Evolutionary conservation across 1,139 yeast species (phyloP).

Genomic region (Hyphopichia fennica): DNA sequence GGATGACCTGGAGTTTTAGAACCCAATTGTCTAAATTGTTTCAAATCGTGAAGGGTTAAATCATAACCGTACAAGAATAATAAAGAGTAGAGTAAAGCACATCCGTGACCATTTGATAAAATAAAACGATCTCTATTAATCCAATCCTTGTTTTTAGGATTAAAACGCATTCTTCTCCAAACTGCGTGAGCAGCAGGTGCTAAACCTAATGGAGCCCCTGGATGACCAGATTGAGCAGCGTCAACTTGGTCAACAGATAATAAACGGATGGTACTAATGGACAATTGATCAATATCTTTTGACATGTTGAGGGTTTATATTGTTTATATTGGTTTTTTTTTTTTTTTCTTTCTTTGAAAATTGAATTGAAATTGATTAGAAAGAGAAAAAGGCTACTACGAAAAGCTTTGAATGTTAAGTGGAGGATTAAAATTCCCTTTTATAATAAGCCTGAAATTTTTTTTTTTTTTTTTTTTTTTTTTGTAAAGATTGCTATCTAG

Average conservation of each 20-base stretch:
- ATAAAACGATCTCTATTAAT: slow-evolving; percentile 94
- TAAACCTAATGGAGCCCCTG: slow-evolving; percentile 98
- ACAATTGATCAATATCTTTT: slow-evolving; percentile 59
- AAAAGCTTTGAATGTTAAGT: too few species aligned
- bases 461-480: too few species aligned
- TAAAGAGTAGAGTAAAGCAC: slow-evolving; percentile 85
- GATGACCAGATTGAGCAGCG: slow-evolving; percentile 96
- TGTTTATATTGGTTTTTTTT: too few species aligned
- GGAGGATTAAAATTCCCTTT: too few species aligned
- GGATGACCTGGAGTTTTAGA: slow-evolving; percentile 99
- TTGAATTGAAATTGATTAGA: too few species aligned
- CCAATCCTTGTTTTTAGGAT: slow-evolving; percentile 92
- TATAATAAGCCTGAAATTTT: too few species aligned
- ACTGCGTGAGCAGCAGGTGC: slow-evolving; percentile 75
- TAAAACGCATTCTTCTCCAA: slow-evolving; percentile 79
- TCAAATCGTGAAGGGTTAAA: slow-evolving; percentile 79
- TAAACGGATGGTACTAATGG: slow-evolving; percentile 87
- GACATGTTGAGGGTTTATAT: not conserved
- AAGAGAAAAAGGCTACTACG: too few species aligned
- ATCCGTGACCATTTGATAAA: slow-evolving; percentile 95
- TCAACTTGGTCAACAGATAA: slow-evolving; percentile 87
- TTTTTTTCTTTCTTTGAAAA: too few species aligned
- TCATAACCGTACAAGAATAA: slow-evolving; percentile 86
- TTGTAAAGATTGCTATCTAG: too few species aligned
- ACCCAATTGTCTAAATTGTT: slow-evolving; percentile 84